These are phyloP conservation scores for Aspergillus conjunctus DNA, from an alignment of 495 filamentous ascomycete genomes.

Conservation along the genomic window DNA sequence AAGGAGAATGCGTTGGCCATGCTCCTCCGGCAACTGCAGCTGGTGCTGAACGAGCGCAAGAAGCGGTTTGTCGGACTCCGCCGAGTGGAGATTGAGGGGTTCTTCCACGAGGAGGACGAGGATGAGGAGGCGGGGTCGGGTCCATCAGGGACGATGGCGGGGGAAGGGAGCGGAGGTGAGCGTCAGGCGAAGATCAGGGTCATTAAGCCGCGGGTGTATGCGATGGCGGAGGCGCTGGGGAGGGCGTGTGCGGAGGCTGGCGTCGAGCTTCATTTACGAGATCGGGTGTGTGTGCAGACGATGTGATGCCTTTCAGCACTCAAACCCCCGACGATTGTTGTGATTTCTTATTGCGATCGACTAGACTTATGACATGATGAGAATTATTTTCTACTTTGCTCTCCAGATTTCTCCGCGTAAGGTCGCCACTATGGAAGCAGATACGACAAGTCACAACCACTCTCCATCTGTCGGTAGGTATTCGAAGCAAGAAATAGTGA, in stretches of 20 bases:
- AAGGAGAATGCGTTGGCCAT: slow-evolving; percentile 34
- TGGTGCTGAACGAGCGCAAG: slow-evolving; percentile 28
- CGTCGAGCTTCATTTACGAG: slow-evolving; percentile 32
- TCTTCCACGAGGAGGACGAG: slow-evolving; percentile 35
- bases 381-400: too few relatives aligned
- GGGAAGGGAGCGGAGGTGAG: background rate
- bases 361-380: too few relatives aligned
- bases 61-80: slow-evolving; percentile 24
- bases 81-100: slow-evolving; percentile 36
- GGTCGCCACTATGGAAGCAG: too few relatives aligned
- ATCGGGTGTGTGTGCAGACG: slow-evolving; percentile 29
- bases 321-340: too few relatives aligned
- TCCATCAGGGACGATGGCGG: background rate
- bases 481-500: too few relatives aligned
- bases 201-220: slow-evolving; percentile 33
- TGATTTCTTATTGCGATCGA: too few relatives aligned
- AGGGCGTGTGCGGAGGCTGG: slow-evolving; percentile 29
- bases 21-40: slow-evolving; percentile 32
- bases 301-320: slow-evolving; percentile 15
- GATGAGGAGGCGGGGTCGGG: slow-evolving; percentile 22
- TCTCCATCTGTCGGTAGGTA: too few relatives aligned
- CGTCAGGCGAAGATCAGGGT: slow-evolving; percentile 2
- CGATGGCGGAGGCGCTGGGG: slow-evolving; percentile 31
- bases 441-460: too few relatives aligned
- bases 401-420: too few relatives aligned